Base-by-base conservation (phyloP, 768 basidiomycete genomes). In the Lyophyllum atratum region DNA sequence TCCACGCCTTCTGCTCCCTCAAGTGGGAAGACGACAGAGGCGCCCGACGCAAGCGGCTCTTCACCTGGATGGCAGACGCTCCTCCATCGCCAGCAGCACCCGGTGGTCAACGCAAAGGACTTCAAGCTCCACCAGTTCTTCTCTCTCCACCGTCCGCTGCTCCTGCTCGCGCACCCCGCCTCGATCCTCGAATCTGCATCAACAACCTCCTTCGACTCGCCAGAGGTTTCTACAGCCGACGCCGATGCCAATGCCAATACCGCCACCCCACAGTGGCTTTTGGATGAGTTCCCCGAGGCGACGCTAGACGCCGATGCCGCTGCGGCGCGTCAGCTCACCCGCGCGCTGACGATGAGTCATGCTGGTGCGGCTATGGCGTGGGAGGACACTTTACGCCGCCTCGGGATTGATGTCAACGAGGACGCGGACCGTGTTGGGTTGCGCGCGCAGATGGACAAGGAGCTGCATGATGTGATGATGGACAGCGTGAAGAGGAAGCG, bases 91-190 rank as follows among this genome's bases (percentile, higher is more conserved):
- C 58, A 50, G 29, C 61, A 74, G 11, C 87, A 90, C 61, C 87
- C 86, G 1, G 62, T 80, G 24, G 64, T 92, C 54, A 83, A 79
- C 52, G 68, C 86, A 11, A 84, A 86, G 59, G 89, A 90, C 62
- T 85, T 89, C 71, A 89, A 86, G 66, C 80, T 92, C 11, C 90
- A 93, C 67, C 88, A 90, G 52, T 93, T 94, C 72, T 93, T 94
- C 74, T 84, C 92, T 2, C 75, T 92, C 29, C 86, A 93, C 64
- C 83, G 92, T 12, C 92, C 92, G 1, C 77, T 93, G 2, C 82
- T 93, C 21, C 81, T 90, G 34, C 77, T 93, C 42, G 74, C 80
- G 26, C 81, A 86, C 59, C 85, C 90, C 0, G 63, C 84, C 0
- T 75, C 83, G 9, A 73, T 85, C 55, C 76, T 92, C 55, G 64